These are phyloP conservation scores for Talaromyces sp. DNA, from an alignment of 2,329 filamentous ascomycete genomes.

Conservation along the genomic window DNA sequence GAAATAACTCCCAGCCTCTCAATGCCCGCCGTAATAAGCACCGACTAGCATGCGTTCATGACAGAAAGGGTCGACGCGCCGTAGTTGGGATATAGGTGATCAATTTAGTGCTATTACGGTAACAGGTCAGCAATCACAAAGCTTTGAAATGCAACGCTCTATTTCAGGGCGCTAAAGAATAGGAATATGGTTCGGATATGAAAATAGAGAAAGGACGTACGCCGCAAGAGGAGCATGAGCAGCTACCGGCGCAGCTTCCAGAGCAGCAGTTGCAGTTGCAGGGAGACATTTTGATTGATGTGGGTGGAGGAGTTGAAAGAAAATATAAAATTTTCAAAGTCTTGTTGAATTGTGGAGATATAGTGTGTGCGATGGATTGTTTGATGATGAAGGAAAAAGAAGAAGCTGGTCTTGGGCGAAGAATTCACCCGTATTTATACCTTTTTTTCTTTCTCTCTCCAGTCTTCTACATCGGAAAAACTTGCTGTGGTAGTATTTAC, in stretches of 20 bases:
- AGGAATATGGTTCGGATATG: background rate
- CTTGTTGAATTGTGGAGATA: background rate
- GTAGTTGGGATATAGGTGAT: background rate
- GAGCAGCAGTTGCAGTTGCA: conserved; percentile 37
- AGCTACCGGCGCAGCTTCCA: conserved; percentile 31
- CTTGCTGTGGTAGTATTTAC: background rate
- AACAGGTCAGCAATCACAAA: background rate
- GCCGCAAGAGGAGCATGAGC: conserved; percentile 32
- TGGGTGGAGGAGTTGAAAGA: background rate
- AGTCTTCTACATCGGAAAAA: background rate
- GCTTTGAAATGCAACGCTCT: background rate
- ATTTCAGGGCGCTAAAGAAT: background rate
- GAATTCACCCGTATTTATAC: background rate
- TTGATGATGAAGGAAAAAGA: background rate
- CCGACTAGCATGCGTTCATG: background rate
- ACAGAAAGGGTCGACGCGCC: background rate
- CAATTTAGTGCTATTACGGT: background rate
- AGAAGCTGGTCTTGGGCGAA: background rate
- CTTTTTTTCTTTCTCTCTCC: background rate
- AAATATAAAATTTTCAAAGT: background rate
- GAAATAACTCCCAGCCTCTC: background rate
- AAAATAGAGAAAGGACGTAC: conserved; percentile 19
- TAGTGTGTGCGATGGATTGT: background rate
- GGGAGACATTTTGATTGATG: conserved; percentile 31
- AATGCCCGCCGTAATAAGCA: background rate